Evolutionary conservation across 2,329 filamentous ascomycete species (phyloP), one percentile per base, ranked within the genome.

Genomic region (Penicillium digitatum): DNA sequence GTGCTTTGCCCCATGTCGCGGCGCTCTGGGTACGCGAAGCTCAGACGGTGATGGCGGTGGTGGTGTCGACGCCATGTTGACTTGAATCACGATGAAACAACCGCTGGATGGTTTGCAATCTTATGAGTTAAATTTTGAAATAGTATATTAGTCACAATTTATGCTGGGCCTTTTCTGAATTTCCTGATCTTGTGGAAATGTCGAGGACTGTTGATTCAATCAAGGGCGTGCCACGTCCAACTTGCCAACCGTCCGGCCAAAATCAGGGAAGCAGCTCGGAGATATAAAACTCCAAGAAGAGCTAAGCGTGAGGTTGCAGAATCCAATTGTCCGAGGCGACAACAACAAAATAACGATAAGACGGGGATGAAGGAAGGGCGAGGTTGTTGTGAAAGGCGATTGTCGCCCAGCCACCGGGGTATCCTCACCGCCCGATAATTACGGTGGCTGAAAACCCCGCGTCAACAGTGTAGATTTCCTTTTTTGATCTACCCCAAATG

Each of bases 1-100:
- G 61, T 78, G 76, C 54, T 69, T 70, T 54, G 75, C 64, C 43
- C 77, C 78, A 69, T 78, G 74, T 52, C 71, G 72, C 47, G 78
- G 78, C 55, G 76, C 76, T 39, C 69, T 66, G 42, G 78, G 78
- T 45, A 72, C 72, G n/a, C 72, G 66, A 51, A 75, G 60, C 26
- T 60, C 63, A 32, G 70, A 68, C 35, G 70, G 63, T 18, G 62
- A 64, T 10, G 60, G 69, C 34, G 72, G 69, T n/a, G 76, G 76
- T 52, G 76, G 76, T 62, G 76, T 78, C 35, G 75, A 72, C 49
- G 75, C 72, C 75, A 78, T 78, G 48, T 56, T 38, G 48, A 48
- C 27, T 40, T 45, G 11, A 46, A 52, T n/a, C 5, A 26, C 38
- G 29, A 43, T 49, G 40, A 29, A 29, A 40, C 3, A 42, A 27